Evolutionary conservation across 805 yeast genomes (phyloP), one percentile per base, ranked within the genome.

Genomic region (Scheffersomyces lignosus): DNA sequence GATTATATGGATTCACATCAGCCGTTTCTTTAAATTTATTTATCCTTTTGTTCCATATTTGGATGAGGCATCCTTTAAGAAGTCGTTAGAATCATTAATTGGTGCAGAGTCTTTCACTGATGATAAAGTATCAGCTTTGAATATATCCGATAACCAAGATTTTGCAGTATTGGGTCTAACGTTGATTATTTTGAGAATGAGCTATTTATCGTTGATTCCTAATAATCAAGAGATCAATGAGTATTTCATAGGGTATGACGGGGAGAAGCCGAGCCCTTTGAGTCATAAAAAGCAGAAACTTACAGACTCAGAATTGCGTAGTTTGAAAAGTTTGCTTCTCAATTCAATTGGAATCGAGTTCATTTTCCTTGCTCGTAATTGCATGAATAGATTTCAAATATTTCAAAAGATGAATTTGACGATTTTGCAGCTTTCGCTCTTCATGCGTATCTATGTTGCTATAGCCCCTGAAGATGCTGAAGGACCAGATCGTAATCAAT

Each of bases 131-230:
- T 7, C 18, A 7, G 29, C 7, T 7, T 31, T 67, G 20, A 60
- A 63, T 4, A 51, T 63, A 14, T 60, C 61, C 32, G 62, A 60
- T 36, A 56, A 64, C 42, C 66, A 62, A 33, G 79, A 75, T 38
- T 70, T 69, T 49, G 72, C 74, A 42, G 70, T 56, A 26, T 53
- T 79, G 28, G 82, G 84, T 33, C 70, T 78, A 1, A 48, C 77
- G 43, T 58, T 80, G 14, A 66, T 80, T 14, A 64, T 78, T 14
- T 50, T 80, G 27, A 64, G 85, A 39, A 49, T 80, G 17, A 66
- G 80, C 16, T 79, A 83, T 77, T 57, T 77, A 24, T 74, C 83
- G 0, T 52, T 78, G 29, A 37, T 51, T 14, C 42, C 52, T 18
- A 48, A 48, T 36, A 40, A 36, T 10, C 34, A 25, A 12, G 20